phyloP scores from a whole-genome alignment of 352 stramenopile species.

The Globisporangium ultimum region DNA sequence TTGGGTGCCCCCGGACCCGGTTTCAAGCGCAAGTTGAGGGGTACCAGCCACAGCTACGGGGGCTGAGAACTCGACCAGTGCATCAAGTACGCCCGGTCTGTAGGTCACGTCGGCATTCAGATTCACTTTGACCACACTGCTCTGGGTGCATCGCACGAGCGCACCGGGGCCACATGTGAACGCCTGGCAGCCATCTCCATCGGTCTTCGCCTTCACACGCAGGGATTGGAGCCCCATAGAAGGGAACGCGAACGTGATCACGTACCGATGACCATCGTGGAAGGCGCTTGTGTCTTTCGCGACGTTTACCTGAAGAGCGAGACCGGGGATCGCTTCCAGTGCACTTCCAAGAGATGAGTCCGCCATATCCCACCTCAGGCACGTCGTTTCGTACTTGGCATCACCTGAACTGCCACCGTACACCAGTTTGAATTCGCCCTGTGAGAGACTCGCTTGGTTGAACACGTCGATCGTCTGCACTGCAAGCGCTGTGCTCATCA shows the following conservation, averaged over 20 bases:
- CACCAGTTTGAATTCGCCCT: conserved; percentile 50
- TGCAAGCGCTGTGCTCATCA: conserved; percentile 28
- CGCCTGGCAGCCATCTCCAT: conserved; percentile 19
- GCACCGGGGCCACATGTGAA: conserved; percentile 29
- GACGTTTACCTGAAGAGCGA: conserved; percentile 39
- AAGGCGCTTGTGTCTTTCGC: conserved; percentile 34
- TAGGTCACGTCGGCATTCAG: conserved; percentile 35
- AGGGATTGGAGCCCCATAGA: conserved; percentile 44
- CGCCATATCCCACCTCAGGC: conserved; percentile 54
- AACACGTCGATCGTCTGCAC: conserved; percentile 65
- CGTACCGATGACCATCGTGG: conserved; percentile 46
- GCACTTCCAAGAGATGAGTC: conserved; percentile 36
- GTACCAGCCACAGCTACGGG: conserved; percentile 37
- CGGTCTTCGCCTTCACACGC: conserved; percentile 14
- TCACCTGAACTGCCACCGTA: conserved; percentile 27
- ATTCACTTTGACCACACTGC: conserved; percentile 38
- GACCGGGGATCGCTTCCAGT: conserved; percentile 34
- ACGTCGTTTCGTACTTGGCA: conserved; percentile 21
- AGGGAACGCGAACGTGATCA: conserved; percentile 48
- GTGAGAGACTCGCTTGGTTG: conserved; percentile 35
- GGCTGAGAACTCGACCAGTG: conserved; percentile 43
- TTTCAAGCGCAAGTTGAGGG: conserved; percentile 40
- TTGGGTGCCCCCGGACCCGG: conserved; percentile 20
- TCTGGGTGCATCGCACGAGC: conserved; percentile 27
- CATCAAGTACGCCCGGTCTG: conserved; percentile 43